Evolutionary conservation across 208 protist genomes (phyloP), one percentile per base, ranked within the genome.

Genomic region (Acanthamoeba lenticulata): DNA sequence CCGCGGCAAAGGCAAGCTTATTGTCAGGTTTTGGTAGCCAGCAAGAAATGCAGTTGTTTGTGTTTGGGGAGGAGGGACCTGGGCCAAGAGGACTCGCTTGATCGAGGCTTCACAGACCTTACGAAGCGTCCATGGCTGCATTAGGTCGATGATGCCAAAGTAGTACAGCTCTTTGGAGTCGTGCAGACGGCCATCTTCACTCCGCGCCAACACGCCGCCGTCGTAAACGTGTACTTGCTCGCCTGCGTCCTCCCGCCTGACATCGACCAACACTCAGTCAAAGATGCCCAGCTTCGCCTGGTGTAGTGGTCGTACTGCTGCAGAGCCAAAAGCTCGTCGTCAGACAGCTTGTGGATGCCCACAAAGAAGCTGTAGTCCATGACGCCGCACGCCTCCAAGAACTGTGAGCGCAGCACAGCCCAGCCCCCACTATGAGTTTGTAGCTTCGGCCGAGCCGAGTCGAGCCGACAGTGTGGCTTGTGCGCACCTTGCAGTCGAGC

Each of bases 281-380:
- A n/a, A n/a, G n/a, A n/a, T n/a, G n/a, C n/a, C n/a, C n/a, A n/a
- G n/a, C n/a, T n/a, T n/a, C n/a, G n/a, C n/a, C n/a, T n/a, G n/a
- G 36, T 42, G 62, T 11, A 36, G 27, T 7, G 27, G n/a, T 21
- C 6, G 62, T 17, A 72, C 62, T 4, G 9, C n/a, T 38, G 62
- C 1, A 72, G 32, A 17, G 62, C 62, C 9, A 52, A 15, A 27
- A 86, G 44, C 13, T 86, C 77, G 32, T 86, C 47, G 2, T 86
- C 24, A 24, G 3, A 29, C 44, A 69, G 13, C 40, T 91, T 29
- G 85, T 91, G 85, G 5, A 91, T 91, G 21, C 85, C 85, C 32
- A 91, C 85, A 19, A 91, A 91, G 40, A 91, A 69, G 57, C 85
- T 91, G 55, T 91, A 91, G 55, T 91, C 85, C 85, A 91, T 91